Percentiles rank a stretch among this genome's conserved stretches.
These are phyloP conservation scores for Rhododendron mucronatum DNA, from an alignment of 148 eudicot species.

Conservation along the genomic window DNA sequence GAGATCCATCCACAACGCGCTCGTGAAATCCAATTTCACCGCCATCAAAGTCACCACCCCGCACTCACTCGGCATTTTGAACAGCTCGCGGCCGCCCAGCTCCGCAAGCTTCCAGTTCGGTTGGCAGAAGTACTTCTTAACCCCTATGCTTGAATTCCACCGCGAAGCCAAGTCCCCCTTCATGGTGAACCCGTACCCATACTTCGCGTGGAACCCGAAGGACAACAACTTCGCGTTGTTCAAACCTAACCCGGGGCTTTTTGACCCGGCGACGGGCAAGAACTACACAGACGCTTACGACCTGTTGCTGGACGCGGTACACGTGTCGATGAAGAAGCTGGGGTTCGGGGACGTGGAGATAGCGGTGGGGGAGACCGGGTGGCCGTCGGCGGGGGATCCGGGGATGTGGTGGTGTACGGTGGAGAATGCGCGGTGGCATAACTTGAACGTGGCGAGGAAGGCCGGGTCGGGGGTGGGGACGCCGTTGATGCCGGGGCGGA, in stretches of 20 bases:
- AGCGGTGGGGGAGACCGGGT: constrained; percentile 77
- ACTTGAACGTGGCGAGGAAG: constrained; percentile 30
- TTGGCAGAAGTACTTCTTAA: constrained; percentile 48
- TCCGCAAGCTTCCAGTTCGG: constrained; percentile 57
- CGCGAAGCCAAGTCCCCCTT: constrained; percentile 61
- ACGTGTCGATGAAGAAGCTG: constrained; percentile 56
- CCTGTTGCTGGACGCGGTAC: constrained; percentile 52
- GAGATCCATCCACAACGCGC: constrained; percentile 44
- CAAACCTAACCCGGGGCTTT: constrained; percentile 30
- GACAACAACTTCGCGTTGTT: constrained; percentile 37
- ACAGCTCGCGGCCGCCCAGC: constrained; percentile 55
- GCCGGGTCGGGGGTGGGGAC: constrained; percentile 55
- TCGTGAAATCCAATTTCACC: constrained; percentile 26
- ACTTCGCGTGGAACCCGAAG: constrained; percentile 43
- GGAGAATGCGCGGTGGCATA: constrained; percentile 41
- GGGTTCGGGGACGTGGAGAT: constrained; percentile 63
- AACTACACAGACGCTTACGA: constrained; percentile 65
- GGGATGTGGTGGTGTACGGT: constrained; percentile 36
- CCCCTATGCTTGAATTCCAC: constrained; percentile 63
- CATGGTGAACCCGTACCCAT: constrained; percentile 87
- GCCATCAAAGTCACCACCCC: constrained; percentile 57
- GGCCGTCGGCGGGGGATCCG: constrained; percentile 69
- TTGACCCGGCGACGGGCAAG: constrained; percentile 41
- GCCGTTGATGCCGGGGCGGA: constrained; percentile 75
- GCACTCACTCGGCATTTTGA: constrained; percentile 59